phyloP scores from a whole-genome alignment of 2,329 filamentous ascomycete genomes.

The Aspergillus oerlinghausenensis region DNA sequence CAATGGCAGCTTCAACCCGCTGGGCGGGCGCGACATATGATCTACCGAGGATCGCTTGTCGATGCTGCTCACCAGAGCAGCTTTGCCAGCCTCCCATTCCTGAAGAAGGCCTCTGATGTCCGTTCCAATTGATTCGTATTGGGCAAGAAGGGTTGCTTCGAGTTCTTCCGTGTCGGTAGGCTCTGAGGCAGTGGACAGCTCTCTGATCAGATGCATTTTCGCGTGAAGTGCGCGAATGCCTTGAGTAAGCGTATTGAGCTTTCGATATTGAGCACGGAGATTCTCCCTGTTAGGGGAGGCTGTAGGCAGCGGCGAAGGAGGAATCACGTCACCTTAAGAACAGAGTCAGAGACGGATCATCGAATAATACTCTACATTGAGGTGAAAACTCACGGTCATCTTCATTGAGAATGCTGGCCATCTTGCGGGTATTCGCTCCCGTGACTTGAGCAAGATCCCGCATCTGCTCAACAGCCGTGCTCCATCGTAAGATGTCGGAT shows the following conservation, averaged over 20 bases:
- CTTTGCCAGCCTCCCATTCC: slow-evolving; percentile 83
- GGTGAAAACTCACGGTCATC: slow-evolving; percentile 63
- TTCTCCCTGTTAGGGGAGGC: slow-evolving; percentile 73
- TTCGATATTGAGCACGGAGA: slow-evolving; percentile 79
- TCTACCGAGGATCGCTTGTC: slow-evolving; percentile 68
- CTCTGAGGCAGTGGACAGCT: slow-evolving; percentile 81
- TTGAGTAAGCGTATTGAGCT: slow-evolving; percentile 81
- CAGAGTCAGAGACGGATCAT: slow-evolving; percentile 12
- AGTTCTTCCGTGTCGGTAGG: slow-evolving; percentile 67
- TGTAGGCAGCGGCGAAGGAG: slow-evolving; percentile 57
- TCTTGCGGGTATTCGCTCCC: slow-evolving; percentile 57
- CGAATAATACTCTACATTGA: slow-evolving; percentile 4
- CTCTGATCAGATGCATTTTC: slow-evolving; percentile 85
- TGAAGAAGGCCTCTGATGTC: slow-evolving; percentile 77
- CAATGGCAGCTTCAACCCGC: slow-evolving; percentile 38
- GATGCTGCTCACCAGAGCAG: slow-evolving; percentile 75
- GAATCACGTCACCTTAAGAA: slow-evolving; percentile 36
- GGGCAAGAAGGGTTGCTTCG: slow-evolving; percentile 71
- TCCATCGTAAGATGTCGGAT: slow-evolving; percentile 74
- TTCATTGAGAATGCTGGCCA: slow-evolving; percentile 68
- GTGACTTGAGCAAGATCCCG: slow-evolving; percentile 60
- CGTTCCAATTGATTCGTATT: slow-evolving; percentile 90
- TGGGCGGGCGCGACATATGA: slow-evolving; percentile 51
- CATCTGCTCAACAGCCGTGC: slow-evolving; percentile 70
- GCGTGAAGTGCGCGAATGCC: slow-evolving; percentile 89